phyloP scores from a whole-genome alignment of 2,329 filamentous ascomycete genomes.

The Leptosphaerulina australis region DNA sequence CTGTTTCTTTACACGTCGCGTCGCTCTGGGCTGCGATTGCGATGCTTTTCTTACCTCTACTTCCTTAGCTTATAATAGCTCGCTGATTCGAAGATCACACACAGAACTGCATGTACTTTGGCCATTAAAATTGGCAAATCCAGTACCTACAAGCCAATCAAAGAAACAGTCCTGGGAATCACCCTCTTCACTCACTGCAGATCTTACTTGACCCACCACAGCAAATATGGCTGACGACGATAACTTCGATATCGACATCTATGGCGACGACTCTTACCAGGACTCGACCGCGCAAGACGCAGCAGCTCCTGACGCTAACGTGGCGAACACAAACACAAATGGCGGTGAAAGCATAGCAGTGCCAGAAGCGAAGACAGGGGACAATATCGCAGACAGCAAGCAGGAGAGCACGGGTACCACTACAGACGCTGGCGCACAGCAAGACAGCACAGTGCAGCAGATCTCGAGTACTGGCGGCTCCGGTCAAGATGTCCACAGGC shows the following conservation, averaged over 20 bases:
- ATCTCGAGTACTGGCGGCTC: conserved; percentile 53
- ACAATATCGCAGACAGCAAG: conserved; percentile 23
- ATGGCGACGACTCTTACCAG: conserved; percentile 62
- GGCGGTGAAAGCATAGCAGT: conserved; percentile 19
- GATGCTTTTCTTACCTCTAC: conserved; percentile 19
- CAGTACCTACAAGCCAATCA: conserved; percentile 50
- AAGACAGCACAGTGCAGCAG: conserved; percentile 48
- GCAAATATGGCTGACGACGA: conserved; percentile 64
- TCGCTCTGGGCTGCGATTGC: conserved; percentile 19
- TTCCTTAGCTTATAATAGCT: conserved; percentile 36
- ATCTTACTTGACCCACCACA: conserved; percentile 32
- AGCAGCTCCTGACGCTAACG: conserved; percentile 30
- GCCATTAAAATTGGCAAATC: conserved; percentile 42
- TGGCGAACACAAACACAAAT: conserved; percentile 44
- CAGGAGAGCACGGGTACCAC: conserved; percentile 29
- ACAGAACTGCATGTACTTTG: conserved; percentile 49
- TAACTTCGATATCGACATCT: conserved; percentile 74
- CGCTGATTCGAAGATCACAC: conserved; percentile 44
- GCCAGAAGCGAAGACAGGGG: conserved; percentile 18
- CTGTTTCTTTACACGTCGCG: conserved; percentile 22
- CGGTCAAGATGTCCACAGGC: conserved; percentile 47
- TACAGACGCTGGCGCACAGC: conserved; percentile 28
- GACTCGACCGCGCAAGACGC: conserved; percentile 35
- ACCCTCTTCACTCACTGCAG: conserved; percentile 31
- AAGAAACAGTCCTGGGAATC: conserved; percentile 39